These are phyloP conservation scores for Saccharomycopsis sp. DNA, from an alignment of 805 yeast species.

Conservation along the genomic window DNA sequence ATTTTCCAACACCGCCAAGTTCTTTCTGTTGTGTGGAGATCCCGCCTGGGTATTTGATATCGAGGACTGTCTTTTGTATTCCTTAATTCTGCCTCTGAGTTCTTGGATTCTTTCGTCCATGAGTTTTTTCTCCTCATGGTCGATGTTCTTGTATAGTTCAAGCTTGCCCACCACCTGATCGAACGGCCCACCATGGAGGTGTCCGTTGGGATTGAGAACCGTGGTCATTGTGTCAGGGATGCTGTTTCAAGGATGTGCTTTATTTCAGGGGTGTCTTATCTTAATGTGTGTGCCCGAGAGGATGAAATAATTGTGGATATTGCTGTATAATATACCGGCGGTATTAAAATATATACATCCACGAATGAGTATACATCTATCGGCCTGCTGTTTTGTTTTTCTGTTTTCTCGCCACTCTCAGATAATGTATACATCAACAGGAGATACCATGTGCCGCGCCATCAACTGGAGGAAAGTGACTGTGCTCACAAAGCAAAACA, in stretches of 20 bases:
- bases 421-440: not conserved
- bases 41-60: not conserved
- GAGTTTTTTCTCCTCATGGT: conserved; percentile 11
- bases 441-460: not conserved
- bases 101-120: conserved; percentile 9
- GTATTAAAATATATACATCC: not conserved
- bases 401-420: not conserved
- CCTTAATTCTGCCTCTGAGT: conserved; percentile 5
- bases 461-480: not conserved
- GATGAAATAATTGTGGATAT: no score
- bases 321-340: not conserved
- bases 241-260: not conserved
- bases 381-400: not conserved
- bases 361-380: not conserved
- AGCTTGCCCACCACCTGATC: conserved; percentile 6
- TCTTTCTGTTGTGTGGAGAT: not conserved
- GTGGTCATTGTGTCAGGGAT: not conserved
- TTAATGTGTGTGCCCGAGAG: no score
- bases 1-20: conserved; percentile 5
- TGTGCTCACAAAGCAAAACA: not conserved
- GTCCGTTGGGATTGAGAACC: not conserved
- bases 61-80: conserved; percentile 4
- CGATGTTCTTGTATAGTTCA: conserved; percentile 15
- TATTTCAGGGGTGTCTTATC: no score
- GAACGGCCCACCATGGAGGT: conserved; percentile 1